Percentiles rank a stretch among this genome's conserved stretches.
Evolutionary conservation across 805 yeast species (phyloP).

Genomic region (Spathaspora gorwiae): DNA sequence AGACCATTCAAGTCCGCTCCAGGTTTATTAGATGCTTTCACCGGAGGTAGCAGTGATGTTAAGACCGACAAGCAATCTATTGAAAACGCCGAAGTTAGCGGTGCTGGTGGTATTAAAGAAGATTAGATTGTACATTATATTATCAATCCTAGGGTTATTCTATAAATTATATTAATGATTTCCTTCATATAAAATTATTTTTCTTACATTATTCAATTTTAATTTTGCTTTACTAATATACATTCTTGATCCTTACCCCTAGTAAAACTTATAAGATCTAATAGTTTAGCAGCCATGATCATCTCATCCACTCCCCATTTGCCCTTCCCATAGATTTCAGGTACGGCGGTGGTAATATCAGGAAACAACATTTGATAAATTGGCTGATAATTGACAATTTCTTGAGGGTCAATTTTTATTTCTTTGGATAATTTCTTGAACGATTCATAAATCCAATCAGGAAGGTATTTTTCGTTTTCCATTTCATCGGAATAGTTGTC

Average conservation of each 20-base stretch:
- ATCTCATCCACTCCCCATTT: constrained; percentile 44
- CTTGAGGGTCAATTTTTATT: constrained; percentile 41
- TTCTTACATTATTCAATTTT: background rate
- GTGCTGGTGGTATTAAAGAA: constrained; percentile 84
- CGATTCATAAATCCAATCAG: constrained; percentile 45
- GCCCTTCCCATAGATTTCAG: constrained; percentile 53
- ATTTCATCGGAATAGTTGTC: constrained; percentile 26
- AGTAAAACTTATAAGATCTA: constrained; percentile 47
- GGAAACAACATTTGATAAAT: constrained; percentile 54
- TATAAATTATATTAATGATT: background rate
- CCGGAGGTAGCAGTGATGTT: constrained; percentile 45
- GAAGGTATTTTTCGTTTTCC: constrained; percentile 36
- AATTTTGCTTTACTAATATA: constrained; percentile 26
- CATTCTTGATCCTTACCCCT: constrained; percentile 43
- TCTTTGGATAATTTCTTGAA: constrained; percentile 35
- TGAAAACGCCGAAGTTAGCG: constrained; percentile 79
- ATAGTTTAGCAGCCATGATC: constrained; percentile 50
- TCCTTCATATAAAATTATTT: background rate
- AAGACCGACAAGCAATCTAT: constrained; percentile 86
- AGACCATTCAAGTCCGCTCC: constrained; percentile 91
- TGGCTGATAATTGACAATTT: constrained; percentile 49
- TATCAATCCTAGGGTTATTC: background rate
- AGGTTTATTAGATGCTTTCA: constrained; percentile 51
- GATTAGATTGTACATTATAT: constrained; percentile 42
- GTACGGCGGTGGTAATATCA: constrained; percentile 43